Base-by-base conservation (phyloP, 345 rosid genomes). In the Salix viminalis region DNA sequence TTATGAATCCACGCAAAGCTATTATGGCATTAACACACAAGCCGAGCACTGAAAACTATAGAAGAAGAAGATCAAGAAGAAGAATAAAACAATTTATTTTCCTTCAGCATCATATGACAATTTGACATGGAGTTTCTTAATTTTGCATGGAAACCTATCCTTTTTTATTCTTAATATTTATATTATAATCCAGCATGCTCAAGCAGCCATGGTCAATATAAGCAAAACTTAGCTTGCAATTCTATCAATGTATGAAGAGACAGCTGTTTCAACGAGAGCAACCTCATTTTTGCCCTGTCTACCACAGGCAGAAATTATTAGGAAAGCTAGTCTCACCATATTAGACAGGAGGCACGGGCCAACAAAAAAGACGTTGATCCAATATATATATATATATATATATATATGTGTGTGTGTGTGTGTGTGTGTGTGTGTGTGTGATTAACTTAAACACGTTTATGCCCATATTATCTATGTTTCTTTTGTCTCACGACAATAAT, bases 401-500 rank as follows among this genome's bases (percentile, higher is more conserved):
- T 9, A 8, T 34, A 34, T 34, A 41, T n/a, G n/a, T n/a, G n/a
- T n/a, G n/a, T n/a, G n/a, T n/a, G n/a, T n/a, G n/a, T n/a, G n/a
- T n/a, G n/a, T n/a, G n/a, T n/a, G n/a, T n/a, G n/a, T n/a, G n/a
- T n/a, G n/a, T n/a, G n/a, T n/a, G n/a, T n/a, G n/a, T n/a, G n/a
- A n/a, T n/a, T n/a, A n/a, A n/a, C n/a, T n/a, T n/a, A n/a, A n/a
- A 41, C 4, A 41, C 0, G 0, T 41, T 10, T 41, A 2, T 41
- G 0, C 12, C 46, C 0, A 10, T 0, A 2, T 10, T 41, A 41
- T 41, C 3, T 2, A 0, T 41, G 1, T 41, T 1, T 39, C 10
- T 39, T 39, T 9, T 41, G 2, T 41, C 3, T 9, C 13, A 2
- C 0, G 44, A 10, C 13, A 41, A 0, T 41, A 41, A 41, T 1